Conservation (phyloP, 805 yeast genomes). For the Monosporozyma aquatica region DNA sequence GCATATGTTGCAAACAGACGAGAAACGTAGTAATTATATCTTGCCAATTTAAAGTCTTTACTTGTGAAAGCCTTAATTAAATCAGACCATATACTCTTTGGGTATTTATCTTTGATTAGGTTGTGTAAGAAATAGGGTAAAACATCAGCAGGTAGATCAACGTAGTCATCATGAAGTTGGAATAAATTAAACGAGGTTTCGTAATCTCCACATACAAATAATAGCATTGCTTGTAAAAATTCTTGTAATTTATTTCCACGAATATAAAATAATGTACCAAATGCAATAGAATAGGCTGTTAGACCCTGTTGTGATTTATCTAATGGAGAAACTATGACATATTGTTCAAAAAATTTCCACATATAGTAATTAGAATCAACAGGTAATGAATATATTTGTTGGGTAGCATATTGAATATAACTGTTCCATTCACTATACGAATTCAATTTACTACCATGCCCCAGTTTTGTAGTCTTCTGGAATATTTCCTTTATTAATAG, state of each 20-base stretch:
- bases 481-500: constrained; percentile 16
- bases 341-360: constrained; percentile 14
- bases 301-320: constrained; percentile 1
- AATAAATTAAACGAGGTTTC: constrained; percentile 23
- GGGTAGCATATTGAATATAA: constrained; percentile 12
- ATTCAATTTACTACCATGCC: constrained; percentile 19
- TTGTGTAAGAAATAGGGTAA: constrained; percentile 17
- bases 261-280: constrained; percentile 17
- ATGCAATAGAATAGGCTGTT: constrained; percentile 10
- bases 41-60: constrained; percentile 12
- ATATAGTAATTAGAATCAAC: constrained; percentile 14
- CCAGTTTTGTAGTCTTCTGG: constrained; percentile 16
- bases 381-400: constrained; percentile 11
- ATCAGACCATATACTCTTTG: constrained; percentile 17
- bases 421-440: constrained; percentile 20
- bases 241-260: constrained; percentile 19
- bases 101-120: constrained; percentile 6
- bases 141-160: constrained; percentile 7
- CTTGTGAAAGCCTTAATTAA: constrained; percentile 15
- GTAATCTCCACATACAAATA: constrained; percentile 20
- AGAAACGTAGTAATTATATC: constrained; percentile 23
- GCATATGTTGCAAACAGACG: constrained; percentile 17
- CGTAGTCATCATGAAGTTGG: constrained; percentile 19
- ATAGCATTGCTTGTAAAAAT: constrained; percentile 21
- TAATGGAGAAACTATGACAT: constrained; percentile 9